These are phyloP conservation scores for Xylariales sp. DNA, from an alignment of 2,329 filamentous ascomycete species.

Conservation along the genomic window DNA sequence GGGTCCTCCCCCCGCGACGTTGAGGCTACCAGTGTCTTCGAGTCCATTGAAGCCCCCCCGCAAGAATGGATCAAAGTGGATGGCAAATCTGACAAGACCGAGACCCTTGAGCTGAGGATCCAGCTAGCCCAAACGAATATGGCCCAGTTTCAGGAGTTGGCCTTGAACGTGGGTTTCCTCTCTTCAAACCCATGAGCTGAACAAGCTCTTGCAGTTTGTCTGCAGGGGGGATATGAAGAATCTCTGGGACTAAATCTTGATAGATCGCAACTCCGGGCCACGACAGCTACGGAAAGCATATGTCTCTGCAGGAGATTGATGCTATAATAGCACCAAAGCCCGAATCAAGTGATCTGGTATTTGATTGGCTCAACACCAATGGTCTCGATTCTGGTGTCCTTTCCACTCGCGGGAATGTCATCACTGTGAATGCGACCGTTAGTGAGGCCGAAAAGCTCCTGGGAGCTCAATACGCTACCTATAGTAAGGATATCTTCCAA, in stretches of 20 bases:
- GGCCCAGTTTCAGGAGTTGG: slow-evolving; percentile 1
- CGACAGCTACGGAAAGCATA: slow-evolving; percentile 8
- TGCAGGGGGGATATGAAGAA: background rate
- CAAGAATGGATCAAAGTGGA: background rate
- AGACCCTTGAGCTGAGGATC: slow-evolving; percentile 3
- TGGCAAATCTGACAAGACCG: background rate
- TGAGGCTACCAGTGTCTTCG: slow-evolving; percentile 1
- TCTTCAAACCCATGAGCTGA: background rate
- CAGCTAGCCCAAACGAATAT: slow-evolving; percentile 7
- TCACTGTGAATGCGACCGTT: slow-evolving; percentile 5
- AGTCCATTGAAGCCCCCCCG: slow-evolving; percentile 3
- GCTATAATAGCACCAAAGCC: slow-evolving; percentile 9
- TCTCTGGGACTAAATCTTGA: too few species aligned
- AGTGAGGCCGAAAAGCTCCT: slow-evolving; percentile 8
- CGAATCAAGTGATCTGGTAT: slow-evolving; percentile 4
- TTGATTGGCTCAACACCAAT: slow-evolving; percentile 6
- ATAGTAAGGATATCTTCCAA: background rate
- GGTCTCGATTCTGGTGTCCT: slow-evolving; percentile 4
- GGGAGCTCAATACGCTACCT: slow-evolving; percentile 8
- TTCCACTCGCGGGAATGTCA: slow-evolving; percentile 2
- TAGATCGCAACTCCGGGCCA: slow-evolving; percentile 8
- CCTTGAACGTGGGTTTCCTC: slow-evolving; percentile 1
- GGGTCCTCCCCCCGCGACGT: background rate
- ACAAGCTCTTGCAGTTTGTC: too few species aligned
- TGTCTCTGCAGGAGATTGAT: slow-evolving; percentile 3